phyloP scores from a whole-genome alignment of 2,329 filamentous ascomycete species.

The Colletotrichum nymphaeae region DNA sequence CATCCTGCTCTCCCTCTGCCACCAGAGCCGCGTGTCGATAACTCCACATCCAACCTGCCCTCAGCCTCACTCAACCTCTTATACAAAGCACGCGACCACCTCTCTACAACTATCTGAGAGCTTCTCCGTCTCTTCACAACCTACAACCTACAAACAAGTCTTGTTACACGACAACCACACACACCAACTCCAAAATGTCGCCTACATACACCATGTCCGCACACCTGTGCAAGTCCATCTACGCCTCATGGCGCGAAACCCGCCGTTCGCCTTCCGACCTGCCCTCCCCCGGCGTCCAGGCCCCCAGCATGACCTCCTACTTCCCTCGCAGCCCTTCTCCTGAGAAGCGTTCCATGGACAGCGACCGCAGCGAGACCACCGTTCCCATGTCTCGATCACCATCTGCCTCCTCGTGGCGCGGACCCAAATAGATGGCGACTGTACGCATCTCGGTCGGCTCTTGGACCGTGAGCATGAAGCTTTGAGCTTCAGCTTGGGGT shows the following conservation, averaged over 20 bases:
- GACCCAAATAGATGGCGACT: conserved; percentile 18
- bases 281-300: conserved; percentile 40
- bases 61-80: conserved; percentile 14
- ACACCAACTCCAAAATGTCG: conserved; percentile 55
- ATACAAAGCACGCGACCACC: conserved; percentile 16
- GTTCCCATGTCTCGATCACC: conserved; percentile 44
- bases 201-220: conserved; percentile 72
- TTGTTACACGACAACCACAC: conserved; percentile 15
- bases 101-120: not conserved
- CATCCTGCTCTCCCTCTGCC: not conserved
- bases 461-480: not conserved
- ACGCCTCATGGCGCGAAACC: conserved; percentile 67
- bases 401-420: conserved; percentile 40
- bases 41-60: conserved; percentile 9
- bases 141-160: not conserved
- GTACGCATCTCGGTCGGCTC: not conserved
- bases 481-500: not conserved
- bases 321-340: conserved; percentile 39
- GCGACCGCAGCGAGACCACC: conserved; percentile 50
- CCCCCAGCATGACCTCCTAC: conserved; percentile 43
- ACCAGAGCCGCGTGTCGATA: conserved; percentile 20
- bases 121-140: not conserved
- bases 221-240: conserved; percentile 70
- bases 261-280: conserved; percentile 53
- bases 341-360: conserved; percentile 61